Conservation (phyloP, 352 stramenopile species). For the Globisporangium splendens region DNA sequence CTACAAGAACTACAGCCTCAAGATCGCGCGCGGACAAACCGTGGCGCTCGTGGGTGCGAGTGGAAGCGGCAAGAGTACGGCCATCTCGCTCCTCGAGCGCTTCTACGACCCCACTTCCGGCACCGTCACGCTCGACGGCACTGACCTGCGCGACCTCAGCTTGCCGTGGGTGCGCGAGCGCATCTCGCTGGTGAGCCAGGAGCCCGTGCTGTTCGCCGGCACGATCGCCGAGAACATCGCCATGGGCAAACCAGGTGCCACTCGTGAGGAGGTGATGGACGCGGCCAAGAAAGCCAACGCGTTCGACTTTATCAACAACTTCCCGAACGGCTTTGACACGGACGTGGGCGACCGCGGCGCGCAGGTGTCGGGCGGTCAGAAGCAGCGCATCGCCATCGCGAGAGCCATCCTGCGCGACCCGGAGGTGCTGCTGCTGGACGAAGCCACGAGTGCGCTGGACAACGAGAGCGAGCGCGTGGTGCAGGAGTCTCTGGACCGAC, state of each 20-base stretch:
- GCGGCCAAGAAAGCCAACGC: conserved; percentile 83
- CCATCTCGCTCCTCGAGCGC: no score
- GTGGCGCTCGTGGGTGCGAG: no score
- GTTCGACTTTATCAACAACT: conserved; percentile 89
- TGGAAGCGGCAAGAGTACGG: no score
- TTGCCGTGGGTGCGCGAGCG: conserved; percentile 39
- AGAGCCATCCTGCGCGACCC: conserved; percentile 90
- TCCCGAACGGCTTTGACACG: conserved; percentile 87
- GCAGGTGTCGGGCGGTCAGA: conserved; percentile 89
- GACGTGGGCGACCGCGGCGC: conserved; percentile 85
- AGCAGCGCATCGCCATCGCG: conserved; percentile 88
- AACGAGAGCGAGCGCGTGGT: conserved; percentile 27
- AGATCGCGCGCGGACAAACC: no score
- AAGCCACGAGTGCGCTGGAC: conserved; percentile 81
- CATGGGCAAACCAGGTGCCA: conserved; percentile 31
- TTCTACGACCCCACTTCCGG: no score
- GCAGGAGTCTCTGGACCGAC: conserved; percentile 41
- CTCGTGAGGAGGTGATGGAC: conserved; percentile 74
- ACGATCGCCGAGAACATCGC: conserved; percentile 63
- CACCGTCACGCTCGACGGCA: no score
- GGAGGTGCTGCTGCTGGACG: conserved; percentile 87
- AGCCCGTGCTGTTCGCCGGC: conserved; percentile 76
- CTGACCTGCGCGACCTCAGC: conserved; percentile 57
- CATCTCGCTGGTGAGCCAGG: conserved; percentile 76
- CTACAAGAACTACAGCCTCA: no score